phyloP scores from a whole-genome alignment of 2,329 filamentous ascomycete genomes.

The Parastagonospora nodorum region DNA sequence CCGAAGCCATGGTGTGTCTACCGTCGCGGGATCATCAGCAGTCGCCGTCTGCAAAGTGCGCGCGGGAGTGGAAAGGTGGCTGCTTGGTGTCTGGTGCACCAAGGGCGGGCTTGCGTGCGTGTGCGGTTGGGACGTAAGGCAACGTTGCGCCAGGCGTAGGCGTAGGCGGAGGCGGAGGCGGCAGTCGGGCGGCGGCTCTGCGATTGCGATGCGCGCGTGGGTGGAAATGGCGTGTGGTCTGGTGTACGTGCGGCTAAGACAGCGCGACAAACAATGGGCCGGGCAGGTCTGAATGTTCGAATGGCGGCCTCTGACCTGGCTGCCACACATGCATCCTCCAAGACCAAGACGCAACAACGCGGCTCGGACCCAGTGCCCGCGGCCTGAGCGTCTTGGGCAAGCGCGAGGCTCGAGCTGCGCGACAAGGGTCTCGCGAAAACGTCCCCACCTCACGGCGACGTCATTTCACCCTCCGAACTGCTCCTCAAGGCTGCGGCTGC shows the following conservation, averaged over 20 bases:
- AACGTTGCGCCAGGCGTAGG: conserved; percentile 27
- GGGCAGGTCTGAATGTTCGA: too few species aligned
- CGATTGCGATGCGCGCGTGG: not conserved
- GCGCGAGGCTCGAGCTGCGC: too few species aligned
- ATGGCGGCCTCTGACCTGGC: too few species aligned
- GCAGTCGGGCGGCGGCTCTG: not conserved
- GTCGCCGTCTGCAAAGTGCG: conserved; percentile 6
- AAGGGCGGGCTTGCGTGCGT: conserved; percentile 4
- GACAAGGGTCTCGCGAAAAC: conserved; percentile 1
- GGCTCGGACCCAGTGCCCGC: too few species aligned
- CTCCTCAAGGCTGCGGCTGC: conserved; percentile 9
- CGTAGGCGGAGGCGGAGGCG: not conserved
- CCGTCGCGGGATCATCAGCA: conserved; percentile 33
- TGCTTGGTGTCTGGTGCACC: conserved; percentile 19
- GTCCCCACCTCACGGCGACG: conserved; percentile 11
- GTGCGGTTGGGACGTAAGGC: conserved; percentile 9
- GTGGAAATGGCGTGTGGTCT: not conserved
- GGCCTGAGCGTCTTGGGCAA: conserved; percentile 1
- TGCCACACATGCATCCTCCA: too few species aligned
- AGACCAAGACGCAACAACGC: too few species aligned
- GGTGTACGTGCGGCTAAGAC: too few species aligned
- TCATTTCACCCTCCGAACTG: conserved; percentile 9
- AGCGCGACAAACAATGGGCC: not conserved
- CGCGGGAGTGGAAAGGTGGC: conserved; percentile 15
- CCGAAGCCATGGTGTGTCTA: conserved; percentile 46